These are phyloP conservation scores for Knoxia roxburghii DNA, from an alignment of 257 asterid species.

Conservation along the genomic window DNA sequence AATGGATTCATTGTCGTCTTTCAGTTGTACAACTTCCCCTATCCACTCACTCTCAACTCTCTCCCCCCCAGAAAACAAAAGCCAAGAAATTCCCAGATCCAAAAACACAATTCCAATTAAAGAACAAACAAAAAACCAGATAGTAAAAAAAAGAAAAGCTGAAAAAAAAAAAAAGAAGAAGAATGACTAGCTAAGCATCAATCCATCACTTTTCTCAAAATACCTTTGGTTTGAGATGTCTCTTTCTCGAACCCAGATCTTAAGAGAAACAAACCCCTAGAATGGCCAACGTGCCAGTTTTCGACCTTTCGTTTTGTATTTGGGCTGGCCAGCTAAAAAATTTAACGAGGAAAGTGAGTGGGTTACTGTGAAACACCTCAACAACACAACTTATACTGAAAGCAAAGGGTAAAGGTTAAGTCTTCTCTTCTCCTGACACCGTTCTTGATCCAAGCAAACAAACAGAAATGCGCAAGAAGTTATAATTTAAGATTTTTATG, in stretches of 20 bases:
- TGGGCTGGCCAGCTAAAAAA: neutral
- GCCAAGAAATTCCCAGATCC: constrained; percentile 34
- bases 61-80: constrained; percentile 33
- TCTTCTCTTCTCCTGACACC: no score
- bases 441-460: neutral
- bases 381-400: no score
- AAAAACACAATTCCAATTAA: constrained; percentile 13
- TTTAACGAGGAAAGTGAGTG: neutral
- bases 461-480: neutral
- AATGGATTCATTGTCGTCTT: constrained; percentile 46
- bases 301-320: constrained; percentile 7
- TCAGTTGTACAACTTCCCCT: constrained; percentile 19
- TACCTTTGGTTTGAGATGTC: constrained; percentile 32
- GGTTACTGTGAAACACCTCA: neutral
- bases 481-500: neutral
- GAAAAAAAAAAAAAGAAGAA: neutral
- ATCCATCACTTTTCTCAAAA: constrained; percentile 7
- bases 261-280: neutral
- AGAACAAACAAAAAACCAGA: neutral
- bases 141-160: no score
- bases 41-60: no score
- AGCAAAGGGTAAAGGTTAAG: no score
- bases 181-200: neutral
- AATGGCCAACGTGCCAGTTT: constrained; percentile 5
- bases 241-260: constrained; percentile 30